Evolutionary conservation across 257 asterid genomes (phyloP).

Genomic region (Salvia rosmarinus): DNA sequence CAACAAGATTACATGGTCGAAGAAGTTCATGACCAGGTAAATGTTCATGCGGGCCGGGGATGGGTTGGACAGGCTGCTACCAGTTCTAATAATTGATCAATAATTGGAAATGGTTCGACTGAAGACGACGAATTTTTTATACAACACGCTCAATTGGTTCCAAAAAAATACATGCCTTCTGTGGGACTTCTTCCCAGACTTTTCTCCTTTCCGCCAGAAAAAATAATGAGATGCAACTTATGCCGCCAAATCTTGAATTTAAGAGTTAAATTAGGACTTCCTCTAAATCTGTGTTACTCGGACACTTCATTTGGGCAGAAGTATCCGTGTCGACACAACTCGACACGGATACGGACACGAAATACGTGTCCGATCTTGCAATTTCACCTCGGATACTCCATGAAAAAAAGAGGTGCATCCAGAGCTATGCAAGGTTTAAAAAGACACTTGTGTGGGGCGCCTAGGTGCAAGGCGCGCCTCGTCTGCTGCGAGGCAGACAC

Average conservation of each 20-base stretch:
- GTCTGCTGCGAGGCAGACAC: no score
- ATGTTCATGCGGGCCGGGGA: background rate
- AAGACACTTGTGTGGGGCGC: no score
- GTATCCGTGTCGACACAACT: no score
- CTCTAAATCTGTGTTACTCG: no score
- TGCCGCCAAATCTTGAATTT: background rate
- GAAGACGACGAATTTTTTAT: background rate
- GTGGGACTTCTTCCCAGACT: background rate
- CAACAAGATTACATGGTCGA: background rate
- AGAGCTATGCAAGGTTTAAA: no score
- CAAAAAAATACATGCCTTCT: slow-evolving; percentile 1
- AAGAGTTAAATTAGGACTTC: background rate
- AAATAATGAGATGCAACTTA: background rate
- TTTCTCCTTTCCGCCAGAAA: background rate
- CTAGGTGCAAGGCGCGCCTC: no score
- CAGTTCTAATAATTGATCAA: background rate
- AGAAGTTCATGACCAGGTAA: background rate
- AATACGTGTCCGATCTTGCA: no score
- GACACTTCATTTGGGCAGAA: no score
- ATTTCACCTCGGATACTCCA: no score
- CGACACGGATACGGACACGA: no score
- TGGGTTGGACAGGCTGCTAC: background rate
- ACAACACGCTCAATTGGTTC: background rate
- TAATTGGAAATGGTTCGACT: background rate
- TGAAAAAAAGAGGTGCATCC: no score